phyloP scores from a whole-genome alignment of 2,329 filamentous ascomycete genomes.

The Fusarium globosum region DNA sequence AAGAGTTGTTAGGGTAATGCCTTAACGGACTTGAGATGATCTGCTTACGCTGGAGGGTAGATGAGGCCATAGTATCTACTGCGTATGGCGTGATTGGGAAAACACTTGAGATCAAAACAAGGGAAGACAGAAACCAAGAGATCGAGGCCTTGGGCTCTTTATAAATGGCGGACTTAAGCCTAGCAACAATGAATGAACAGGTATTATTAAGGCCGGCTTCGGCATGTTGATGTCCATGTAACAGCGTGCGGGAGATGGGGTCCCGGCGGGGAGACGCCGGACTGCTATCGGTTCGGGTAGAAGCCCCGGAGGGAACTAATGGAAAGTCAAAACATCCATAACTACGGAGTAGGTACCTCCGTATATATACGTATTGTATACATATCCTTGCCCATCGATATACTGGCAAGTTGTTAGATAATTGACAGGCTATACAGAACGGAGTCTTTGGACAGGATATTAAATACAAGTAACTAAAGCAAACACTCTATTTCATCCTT shows the following conservation, averaged over 20 bases:
- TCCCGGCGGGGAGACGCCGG: conserved; percentile 12
- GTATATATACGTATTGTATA: too few relatives aligned
- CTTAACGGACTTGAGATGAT: neutral
- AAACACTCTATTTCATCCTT: neutral
- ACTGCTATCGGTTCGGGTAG: conserved; percentile 18
- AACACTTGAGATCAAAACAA: neutral
- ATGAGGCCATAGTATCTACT: conserved; percentile 31
- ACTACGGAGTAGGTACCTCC: neutral
- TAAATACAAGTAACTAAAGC: neutral
- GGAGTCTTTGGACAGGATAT: neutral
- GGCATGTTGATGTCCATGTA: conserved; percentile 16
- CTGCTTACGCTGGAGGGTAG: conserved; percentile 39
- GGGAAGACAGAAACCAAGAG: neutral
- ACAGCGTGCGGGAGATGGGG: conserved; percentile 19
- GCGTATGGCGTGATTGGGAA: neutral
- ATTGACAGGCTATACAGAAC: neutral
- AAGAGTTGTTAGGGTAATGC: neutral
- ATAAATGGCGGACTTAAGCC: conserved; percentile 19
- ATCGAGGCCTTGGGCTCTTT: conserved; percentile 15
- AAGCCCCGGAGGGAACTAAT: neutral
- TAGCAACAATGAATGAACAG: neutral
- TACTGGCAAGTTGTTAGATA: neutral
- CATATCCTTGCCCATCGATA: neutral
- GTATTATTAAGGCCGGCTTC: conserved; percentile 29
- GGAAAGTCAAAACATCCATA: neutral